Percentiles rank a stretch among this genome's conserved stretches.
Evolutionary conservation across 495 filamentous ascomycete species (phyloP).

Genomic region (Annulohypoxylon stygium): DNA sequence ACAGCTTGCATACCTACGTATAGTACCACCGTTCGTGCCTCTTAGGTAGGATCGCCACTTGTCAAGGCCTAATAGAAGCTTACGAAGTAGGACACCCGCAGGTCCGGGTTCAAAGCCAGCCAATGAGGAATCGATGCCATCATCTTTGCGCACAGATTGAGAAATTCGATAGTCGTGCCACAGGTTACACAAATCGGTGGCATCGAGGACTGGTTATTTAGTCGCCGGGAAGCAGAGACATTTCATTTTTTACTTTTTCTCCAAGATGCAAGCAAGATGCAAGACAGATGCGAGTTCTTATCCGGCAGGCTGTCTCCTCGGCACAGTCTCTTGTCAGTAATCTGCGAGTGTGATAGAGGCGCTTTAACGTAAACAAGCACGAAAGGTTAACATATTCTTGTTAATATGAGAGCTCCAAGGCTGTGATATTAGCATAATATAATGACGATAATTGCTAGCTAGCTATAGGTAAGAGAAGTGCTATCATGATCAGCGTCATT

Average conservation of each 20-base stretch:
- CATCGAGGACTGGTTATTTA: slow-evolving; percentile 19
- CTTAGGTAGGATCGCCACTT: slow-evolving; percentile 45
- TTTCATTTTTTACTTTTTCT: not conserved
- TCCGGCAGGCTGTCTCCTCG: not conserved
- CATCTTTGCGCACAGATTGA: slow-evolving; percentile 35
- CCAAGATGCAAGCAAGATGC: not conserved
- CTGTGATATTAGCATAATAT: not conserved
- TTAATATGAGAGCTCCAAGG: not conserved
- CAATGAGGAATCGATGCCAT: slow-evolving; percentile 27
- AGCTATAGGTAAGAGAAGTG: not conserved
- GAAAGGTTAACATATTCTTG: not conserved
- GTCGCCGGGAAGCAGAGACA: slow-evolving; percentile 18
- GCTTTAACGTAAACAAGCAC: slow-evolving; percentile 11
- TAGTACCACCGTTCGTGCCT: slow-evolving; percentile 27
- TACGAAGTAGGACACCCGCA: slow-evolving; percentile 21
- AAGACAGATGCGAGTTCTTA: not conserved
- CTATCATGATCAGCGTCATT: not conserved
- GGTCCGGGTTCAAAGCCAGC: slow-evolving; percentile 14
- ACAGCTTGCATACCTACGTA: not conserved
- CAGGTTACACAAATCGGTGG: slow-evolving; percentile 45
- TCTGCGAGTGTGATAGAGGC: not conserved
- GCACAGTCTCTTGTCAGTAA: not conserved
- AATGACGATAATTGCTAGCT: too few relatives aligned
- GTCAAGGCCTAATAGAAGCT: slow-evolving; percentile 36
- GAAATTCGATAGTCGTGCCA: slow-evolving; percentile 31